Conservation (phyloP, 345 rosid genomes). For the Kernera saxatilis region DNA sequence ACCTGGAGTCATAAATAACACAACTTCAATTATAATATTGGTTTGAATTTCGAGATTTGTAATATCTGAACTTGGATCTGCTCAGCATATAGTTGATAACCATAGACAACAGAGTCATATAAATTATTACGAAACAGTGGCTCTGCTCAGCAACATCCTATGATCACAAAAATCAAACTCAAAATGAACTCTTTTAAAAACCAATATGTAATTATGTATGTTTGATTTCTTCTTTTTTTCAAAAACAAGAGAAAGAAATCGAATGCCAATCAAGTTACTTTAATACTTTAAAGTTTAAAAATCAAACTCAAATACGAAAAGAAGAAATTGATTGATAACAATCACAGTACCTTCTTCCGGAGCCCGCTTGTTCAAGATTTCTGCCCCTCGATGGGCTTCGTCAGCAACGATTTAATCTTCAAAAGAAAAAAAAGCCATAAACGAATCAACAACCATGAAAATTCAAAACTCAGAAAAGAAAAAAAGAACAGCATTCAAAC, state of each 20-base stretch:
- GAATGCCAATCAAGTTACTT: background rate
- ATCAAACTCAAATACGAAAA: background rate
- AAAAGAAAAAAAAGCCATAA: background rate
- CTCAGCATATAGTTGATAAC: too few relatives aligned
- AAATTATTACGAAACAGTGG: background rate
- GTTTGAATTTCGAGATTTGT: too few relatives aligned
- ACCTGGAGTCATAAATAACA: conserved; percentile 47
- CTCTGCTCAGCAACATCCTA: background rate
- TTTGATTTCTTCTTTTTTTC: background rate
- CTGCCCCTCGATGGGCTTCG: conserved; percentile 77
- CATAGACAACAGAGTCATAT: too few relatives aligned
- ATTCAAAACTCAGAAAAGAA: too few relatives aligned
- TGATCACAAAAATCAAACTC: background rate
- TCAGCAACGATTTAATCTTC: conserved; percentile 59
- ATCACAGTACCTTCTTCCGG: conserved; percentile 56
- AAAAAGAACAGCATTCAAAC: background rate
- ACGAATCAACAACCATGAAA: background rate
- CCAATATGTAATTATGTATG: background rate
- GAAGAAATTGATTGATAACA: background rate
- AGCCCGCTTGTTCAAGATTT: conserved; percentile 87
- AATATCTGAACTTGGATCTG: too few relatives aligned
- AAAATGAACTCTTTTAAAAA: background rate
- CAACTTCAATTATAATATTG: too few relatives aligned
- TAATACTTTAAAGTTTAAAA: background rate
- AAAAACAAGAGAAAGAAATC: background rate